Percentiles rank a stretch among this genome's conserved stretches.
Evolutionary conservation across 2,329 filamentous ascomycete genomes (phyloP).

Genomic region (Clonostachys chloroleuca): DNA sequence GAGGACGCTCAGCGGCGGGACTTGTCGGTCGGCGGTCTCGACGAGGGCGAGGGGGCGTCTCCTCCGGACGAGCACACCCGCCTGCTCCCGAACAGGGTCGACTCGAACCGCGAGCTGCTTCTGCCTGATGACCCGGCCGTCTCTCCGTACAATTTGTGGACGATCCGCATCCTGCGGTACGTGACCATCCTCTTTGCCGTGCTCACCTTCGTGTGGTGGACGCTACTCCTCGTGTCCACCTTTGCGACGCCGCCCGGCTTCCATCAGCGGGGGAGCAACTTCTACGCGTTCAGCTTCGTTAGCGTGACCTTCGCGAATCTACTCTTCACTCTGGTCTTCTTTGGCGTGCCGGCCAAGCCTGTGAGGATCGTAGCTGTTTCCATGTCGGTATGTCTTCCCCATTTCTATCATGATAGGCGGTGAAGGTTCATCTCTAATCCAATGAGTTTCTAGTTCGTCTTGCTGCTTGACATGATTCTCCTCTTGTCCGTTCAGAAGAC

Average conservation of each 20-base stretch:
- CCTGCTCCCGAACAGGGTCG: constrained; percentile 64
- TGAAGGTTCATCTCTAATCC: background rate
- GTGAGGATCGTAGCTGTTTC: constrained; percentile 70
- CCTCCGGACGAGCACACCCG: constrained; percentile 52
- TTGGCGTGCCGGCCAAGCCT: constrained; percentile 74
- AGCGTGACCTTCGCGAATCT: constrained; percentile 75
- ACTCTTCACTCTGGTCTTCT: constrained; percentile 78
- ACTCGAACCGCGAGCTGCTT: constrained; percentile 34
- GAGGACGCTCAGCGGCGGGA: constrained; percentile 9
- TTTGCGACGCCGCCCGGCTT: constrained; percentile 89
- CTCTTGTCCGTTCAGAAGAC: constrained; percentile 71
- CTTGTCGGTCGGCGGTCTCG: constrained; percentile 3
- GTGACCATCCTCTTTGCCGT: constrained; percentile 72
- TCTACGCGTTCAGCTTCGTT: constrained; percentile 82
- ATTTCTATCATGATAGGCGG: background rate
- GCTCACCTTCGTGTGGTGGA: constrained; percentile 87
- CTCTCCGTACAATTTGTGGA: constrained; percentile 93
- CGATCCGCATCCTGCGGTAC: constrained; percentile 74
- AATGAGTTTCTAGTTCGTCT: constrained; percentile 15
- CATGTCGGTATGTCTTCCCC: constrained; percentile 39
- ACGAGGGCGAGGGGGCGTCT: constrained; percentile 16
- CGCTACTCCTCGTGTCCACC: constrained; percentile 78
- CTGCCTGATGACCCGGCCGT: constrained; percentile 46
- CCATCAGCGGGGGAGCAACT: constrained; percentile 84
- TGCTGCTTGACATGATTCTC: constrained; percentile 67